Evolutionary conservation across 2,329 filamentous ascomycete species (phyloP).

Genomic region (Cordyceps tenuipes): DNA sequence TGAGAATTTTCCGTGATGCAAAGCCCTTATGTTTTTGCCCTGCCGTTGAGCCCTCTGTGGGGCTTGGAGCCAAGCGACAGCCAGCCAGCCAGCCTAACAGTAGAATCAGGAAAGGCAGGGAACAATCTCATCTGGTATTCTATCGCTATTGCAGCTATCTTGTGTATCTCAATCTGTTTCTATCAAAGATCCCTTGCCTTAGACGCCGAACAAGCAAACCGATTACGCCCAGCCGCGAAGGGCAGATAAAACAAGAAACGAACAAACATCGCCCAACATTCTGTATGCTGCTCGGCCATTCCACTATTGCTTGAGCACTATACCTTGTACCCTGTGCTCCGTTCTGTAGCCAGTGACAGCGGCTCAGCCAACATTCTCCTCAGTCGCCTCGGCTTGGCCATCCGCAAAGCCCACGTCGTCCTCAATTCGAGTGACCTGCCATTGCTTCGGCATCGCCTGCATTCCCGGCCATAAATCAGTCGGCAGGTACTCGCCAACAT

Average conservation of each 20-base stretch:
- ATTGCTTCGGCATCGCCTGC: slow-evolving; percentile 47
- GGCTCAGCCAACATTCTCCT: neutral
- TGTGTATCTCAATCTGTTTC: slow-evolving; percentile 9
- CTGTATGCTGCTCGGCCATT: neutral
- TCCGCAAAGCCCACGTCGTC: slow-evolving; percentile 13
- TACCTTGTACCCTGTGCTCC: too few relatives aligned
- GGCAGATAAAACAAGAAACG: neutral
- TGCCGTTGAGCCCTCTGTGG: neutral
- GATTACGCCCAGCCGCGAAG: neutral
- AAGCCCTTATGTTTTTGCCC: neutral
- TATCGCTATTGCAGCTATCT: slow-evolving; percentile 1
- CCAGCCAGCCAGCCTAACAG: neutral
- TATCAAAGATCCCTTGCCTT: neutral
- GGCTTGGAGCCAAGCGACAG: neutral
- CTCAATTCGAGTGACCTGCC: slow-evolving; percentile 37
- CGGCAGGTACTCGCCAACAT: slow-evolving; percentile 80
- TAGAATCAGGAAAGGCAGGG: neutral
- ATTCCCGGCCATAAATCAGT: slow-evolving; percentile 81
- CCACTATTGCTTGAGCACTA: neutral
- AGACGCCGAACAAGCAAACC: neutral
- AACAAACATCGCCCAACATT: neutral
- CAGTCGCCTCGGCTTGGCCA: neutral
- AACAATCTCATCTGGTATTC: neutral
- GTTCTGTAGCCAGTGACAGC: neutral
- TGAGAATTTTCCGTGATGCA: neutral